These are phyloP conservation scores for Podospora conica DNA, from an alignment of 495 filamentous ascomycete species.

Conservation along the genomic window DNA sequence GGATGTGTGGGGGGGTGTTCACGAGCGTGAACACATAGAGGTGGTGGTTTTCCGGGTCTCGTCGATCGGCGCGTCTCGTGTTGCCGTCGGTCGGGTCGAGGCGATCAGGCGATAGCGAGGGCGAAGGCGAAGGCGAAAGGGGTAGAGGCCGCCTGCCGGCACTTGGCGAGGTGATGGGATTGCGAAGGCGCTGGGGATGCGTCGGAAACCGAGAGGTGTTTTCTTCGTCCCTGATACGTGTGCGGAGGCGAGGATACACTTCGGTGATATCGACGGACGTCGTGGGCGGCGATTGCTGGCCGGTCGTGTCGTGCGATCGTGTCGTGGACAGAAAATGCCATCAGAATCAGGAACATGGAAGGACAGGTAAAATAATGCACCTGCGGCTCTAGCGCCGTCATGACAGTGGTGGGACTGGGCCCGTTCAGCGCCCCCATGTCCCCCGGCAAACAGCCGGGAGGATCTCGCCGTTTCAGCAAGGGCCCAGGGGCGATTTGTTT, in stretches of 20 bases:
- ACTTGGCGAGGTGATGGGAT: not conserved
- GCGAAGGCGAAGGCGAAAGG: not conserved
- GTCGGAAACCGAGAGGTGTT: not conserved
- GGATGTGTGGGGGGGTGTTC: conserved; percentile 18
- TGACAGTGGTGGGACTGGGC: not conserved
- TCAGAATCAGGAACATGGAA: conserved; percentile 5
- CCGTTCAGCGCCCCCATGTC: not conserved
- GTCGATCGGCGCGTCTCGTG: conserved; percentile 1
- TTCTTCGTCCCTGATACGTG: not conserved
- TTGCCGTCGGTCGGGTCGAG: not conserved
- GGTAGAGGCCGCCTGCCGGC: not conserved
- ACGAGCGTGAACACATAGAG: conserved; percentile 22
- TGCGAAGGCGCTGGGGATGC: not conserved
- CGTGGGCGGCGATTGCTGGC: conserved; percentile 8
- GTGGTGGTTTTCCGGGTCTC: not conserved
- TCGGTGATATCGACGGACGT: not conserved
- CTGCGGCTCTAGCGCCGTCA: conserved; percentile 11
- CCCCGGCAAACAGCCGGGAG: not conserved
- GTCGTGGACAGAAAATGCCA: conserved; percentile 1
- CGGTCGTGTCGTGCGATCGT: not conserved
- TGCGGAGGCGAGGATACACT: not conserved
- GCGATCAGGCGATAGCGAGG: too few species aligned
- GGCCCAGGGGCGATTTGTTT: not conserved
- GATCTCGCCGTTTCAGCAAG: conserved; percentile 4
- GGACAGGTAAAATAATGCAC: conserved; percentile 22